Percentiles rank a stretch among this genome's conserved stretches.
phyloP scores from a whole-genome alignment of 805 yeast species.

The Lipomyces anomalus region DNA sequence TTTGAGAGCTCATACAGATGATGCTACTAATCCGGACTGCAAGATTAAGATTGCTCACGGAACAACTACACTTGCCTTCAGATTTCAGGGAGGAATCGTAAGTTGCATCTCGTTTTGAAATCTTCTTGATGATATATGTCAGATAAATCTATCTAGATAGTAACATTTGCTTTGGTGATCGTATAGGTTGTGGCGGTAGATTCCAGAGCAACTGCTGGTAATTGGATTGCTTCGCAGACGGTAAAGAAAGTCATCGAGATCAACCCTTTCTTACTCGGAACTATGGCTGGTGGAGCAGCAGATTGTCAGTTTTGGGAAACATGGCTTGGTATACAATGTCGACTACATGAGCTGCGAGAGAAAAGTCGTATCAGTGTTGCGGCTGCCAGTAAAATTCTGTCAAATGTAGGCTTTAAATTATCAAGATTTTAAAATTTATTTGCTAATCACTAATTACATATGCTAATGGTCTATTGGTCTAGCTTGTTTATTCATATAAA shows the following conservation, averaged over 20 bases:
- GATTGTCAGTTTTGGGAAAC: conserved; percentile 99
- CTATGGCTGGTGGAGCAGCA: conserved; percentile 99
- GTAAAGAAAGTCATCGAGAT: conserved; percentile 96
- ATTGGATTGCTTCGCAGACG: conserved; percentile 96
- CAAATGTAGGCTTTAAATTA: conserved; percentile 43
- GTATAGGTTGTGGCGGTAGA: conserved; percentile 83
- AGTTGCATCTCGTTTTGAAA: conserved; percentile 25
- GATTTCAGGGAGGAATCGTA: conserved; percentile 87
- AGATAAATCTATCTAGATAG: background rate
- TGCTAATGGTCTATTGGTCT: no score
- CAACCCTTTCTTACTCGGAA: conserved; percentile 89
- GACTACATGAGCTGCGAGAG: conserved; percentile 89
- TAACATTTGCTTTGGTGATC: background rate
- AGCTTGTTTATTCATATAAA: conserved; percentile 80
- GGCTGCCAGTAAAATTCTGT: conserved; percentile 89
- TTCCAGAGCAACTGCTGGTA: conserved; percentile 96
- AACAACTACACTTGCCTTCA: conserved; percentile 95
- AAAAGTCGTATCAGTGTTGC: conserved; percentile 93
- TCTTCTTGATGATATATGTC: background rate
- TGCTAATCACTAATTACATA: no score
- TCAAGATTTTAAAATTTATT: background rate
- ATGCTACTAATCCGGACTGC: conserved; percentile 85
- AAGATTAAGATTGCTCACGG: conserved; percentile 97
- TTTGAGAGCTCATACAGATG: conserved; percentile 97
- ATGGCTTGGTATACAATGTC: conserved; percentile 95